Evolutionary conservation across 441 rosid species (phyloP).

Genomic region (Corymbia citriodora): DNA sequence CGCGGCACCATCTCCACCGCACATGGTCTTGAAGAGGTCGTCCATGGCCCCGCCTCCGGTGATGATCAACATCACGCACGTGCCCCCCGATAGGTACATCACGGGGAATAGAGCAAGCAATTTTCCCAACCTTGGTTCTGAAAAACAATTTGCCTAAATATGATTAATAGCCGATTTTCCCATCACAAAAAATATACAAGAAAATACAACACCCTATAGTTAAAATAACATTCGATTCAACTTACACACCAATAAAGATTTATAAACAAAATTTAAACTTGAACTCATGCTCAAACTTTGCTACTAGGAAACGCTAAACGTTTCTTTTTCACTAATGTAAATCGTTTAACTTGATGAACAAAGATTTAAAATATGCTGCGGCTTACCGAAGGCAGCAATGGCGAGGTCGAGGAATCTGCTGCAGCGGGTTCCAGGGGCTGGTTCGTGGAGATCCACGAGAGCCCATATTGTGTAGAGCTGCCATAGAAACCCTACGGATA

Average conservation of each 20-base stretch:
- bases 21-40: conserved; percentile 16
- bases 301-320: not conserved
- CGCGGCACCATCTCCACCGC: not conserved
- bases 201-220: not conserved
- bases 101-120: conserved; percentile 41
- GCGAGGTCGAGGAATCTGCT: conserved; percentile 50
- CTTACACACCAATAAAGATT: not conserved
- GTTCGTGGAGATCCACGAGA: conserved; percentile 48
- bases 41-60: conserved; percentile 32
- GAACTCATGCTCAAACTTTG: not conserved
- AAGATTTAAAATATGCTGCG: not conserved
- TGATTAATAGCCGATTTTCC: not conserved
- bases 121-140: conserved; percentile 47
- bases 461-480: conserved; percentile 52
- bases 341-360: not conserved
- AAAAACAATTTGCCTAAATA: not conserved
- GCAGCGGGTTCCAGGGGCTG: conserved; percentile 20
- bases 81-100: conserved; percentile 62
- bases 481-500: conserved; percentile 35
- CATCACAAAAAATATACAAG: not conserved
- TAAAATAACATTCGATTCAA: fast-evolving
- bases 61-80: conserved; percentile 42
- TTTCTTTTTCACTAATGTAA: not conserved
- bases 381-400: conserved; percentile 39
- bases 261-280: not conserved